Base-by-base conservation (phyloP, 192 early-diverging fungal species). In the Rhizoclosmatium sp. region DNA sequence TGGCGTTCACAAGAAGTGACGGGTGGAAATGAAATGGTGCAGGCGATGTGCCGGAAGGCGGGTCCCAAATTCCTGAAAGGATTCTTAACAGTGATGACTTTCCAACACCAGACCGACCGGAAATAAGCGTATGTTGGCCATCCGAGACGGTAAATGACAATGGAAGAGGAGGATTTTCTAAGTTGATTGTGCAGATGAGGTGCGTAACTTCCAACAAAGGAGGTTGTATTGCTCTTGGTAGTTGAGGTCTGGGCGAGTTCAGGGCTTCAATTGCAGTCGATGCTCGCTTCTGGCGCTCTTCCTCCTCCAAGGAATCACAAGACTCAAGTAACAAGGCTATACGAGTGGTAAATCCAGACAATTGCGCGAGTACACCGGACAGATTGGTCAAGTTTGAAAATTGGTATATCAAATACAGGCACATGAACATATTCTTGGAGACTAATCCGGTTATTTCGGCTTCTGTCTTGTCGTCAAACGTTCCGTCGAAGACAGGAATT, bases 281-380 rank as follows among this genome's bases (percentile, higher is more conserved):
- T 65, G n/a, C 39, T 42, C 68, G 41, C 47, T 47, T 65, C 48
- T 78, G 71, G 12, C 71, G 79, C 47, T 31, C 31, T 31, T 31
- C 31, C 31, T 31, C 9, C 14, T 86, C 74, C 39, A 92, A 60
- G 0, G 75, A 75, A 40, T 93, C 89, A 39, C 94, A 62, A 1
- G 87, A 88, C 75, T 97, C 94, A 75, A 95, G 86, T 40, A 98
- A 81, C 80, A 95, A 92, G n/a, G 83, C 89, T 3, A 98, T 87
- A 83, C 96, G 95, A 12, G 93, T 86, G 1, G 92, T 89, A 65
- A 94, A 96, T 5, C 96, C 95, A 31, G 93, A 92, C 21, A 96
- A 72, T 67, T 95, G 92, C 0, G 94, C 91, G 71, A 94, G 76
- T 74, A 81, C 79, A 47, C 87, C 87, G 2, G 92, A 82, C 79